These are phyloP conservation scores for Penicillium pancosmium DNA, from an alignment of 495 filamentous ascomycete genomes.

Conservation along the genomic window DNA sequence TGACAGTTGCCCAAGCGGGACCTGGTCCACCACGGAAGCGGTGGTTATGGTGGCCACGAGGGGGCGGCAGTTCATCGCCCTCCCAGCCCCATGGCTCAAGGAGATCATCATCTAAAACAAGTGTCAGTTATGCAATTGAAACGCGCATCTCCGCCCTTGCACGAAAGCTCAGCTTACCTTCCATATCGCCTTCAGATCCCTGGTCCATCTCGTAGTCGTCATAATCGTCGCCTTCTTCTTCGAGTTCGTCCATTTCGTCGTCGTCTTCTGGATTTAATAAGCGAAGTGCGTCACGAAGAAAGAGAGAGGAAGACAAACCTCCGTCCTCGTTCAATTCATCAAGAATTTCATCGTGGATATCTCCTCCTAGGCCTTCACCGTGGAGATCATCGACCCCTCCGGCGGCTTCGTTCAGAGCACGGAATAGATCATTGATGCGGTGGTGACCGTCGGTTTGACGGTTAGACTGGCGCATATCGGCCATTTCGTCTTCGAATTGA, in stretches of 20 bases:
- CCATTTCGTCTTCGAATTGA: conserved; percentile 51
- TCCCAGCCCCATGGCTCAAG: conserved; percentile 61
- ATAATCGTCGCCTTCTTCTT: conserved; percentile 53
- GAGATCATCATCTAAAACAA: conserved; percentile 49
- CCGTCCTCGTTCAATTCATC: conserved; percentile 72
- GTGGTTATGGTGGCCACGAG: conserved; percentile 50
- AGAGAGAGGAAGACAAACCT: conserved; percentile 52
- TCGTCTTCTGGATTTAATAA: conserved; percentile 33
- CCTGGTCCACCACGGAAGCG: conserved; percentile 43
- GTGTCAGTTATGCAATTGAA: background rate
- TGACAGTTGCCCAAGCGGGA: conserved; percentile 46
- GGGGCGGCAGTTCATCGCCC: conserved; percentile 48
- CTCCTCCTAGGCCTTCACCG: conserved; percentile 38
- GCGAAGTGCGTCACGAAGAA: background rate
- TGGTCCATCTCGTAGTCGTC: conserved; percentile 45
- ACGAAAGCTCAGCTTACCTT: conserved; percentile 30
- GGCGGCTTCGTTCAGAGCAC: conserved; percentile 45
- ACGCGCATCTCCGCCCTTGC: background rate
- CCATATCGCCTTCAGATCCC: conserved; percentile 47
- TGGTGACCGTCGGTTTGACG: conserved; percentile 59
- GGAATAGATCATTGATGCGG: conserved; percentile 45
- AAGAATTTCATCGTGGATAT: conserved; percentile 54
- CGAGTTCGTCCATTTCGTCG: conserved; percentile 57
- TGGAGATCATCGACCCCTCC: conserved; percentile 42
- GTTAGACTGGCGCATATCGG: conserved; percentile 70